Evolutionary conservation across 371 early-diverging fungal genomes (phyloP).

Genomic region (Circinella umbellata): DNA sequence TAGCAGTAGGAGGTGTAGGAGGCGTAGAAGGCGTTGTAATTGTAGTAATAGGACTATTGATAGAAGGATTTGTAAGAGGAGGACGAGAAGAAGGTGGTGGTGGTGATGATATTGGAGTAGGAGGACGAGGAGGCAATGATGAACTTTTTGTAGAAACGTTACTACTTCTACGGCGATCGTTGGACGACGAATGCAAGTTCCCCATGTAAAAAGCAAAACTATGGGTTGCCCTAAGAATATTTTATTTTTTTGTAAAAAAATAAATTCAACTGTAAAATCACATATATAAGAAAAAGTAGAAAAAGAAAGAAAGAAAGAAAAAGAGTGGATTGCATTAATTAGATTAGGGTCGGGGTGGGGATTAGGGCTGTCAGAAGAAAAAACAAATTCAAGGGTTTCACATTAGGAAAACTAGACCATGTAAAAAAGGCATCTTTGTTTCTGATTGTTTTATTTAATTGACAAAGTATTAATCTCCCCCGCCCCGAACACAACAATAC

Average conservation of each 20-base stretch:
- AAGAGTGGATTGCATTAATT: not conserved
- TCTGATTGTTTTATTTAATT: no score
- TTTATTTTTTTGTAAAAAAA: not conserved
- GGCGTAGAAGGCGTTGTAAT: not conserved
- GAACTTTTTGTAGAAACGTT: not conserved
- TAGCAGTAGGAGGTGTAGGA: no score
- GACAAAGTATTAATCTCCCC: no score
- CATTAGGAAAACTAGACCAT: not conserved
- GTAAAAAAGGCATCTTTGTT: no score
- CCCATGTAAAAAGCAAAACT: slow-evolving; percentile 20
- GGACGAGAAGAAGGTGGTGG: no score
- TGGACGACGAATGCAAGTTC: slow-evolving; percentile 14
- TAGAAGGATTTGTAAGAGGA: no score
- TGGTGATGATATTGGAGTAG: no score
- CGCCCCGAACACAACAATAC: no score
- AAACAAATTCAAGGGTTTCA: slow-evolving; percentile 7
- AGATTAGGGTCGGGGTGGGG: not conserved
- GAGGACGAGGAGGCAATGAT: no score
- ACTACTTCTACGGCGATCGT: not conserved
- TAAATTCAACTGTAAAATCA: not conserved
- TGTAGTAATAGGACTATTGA: no score
- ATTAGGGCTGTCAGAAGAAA: not conserved
- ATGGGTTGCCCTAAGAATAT: not conserved
- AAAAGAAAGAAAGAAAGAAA: not conserved
- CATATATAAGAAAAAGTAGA: not conserved